Evolutionary conservation across 208 protist species (phyloP).

Genomic region (Angomonas ambiguus): DNA sequence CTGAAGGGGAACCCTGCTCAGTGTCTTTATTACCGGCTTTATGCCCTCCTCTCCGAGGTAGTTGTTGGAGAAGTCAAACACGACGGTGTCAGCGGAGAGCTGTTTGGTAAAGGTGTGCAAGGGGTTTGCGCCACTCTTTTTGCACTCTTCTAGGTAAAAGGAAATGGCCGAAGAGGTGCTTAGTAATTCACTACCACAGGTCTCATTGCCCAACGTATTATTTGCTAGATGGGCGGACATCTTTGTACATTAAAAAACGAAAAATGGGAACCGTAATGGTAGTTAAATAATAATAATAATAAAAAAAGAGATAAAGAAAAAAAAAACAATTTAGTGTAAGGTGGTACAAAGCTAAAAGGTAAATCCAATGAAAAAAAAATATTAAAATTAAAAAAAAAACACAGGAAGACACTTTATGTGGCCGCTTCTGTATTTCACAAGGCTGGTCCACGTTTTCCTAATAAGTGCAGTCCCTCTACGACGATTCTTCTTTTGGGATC

Average conservation of each 20-base stretch:
- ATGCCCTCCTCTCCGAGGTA: conserved; percentile 80
- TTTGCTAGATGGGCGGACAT: too few species aligned
- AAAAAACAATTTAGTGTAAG: too few species aligned
- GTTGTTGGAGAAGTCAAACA: conserved; percentile 74
- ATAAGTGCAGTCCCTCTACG: not conserved
- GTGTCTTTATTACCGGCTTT: conserved; percentile 56
- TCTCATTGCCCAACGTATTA: not conserved
- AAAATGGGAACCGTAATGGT: too few species aligned
- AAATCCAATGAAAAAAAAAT: too few species aligned
- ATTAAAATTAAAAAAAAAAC: too few species aligned
- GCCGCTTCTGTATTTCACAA: too few species aligned
- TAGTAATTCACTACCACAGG: conserved; percentile 17
- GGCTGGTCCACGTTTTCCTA: too few species aligned
- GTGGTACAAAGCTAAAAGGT: too few species aligned
- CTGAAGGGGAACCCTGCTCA: conserved; percentile 43
- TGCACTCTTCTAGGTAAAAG: conserved; percentile 65
- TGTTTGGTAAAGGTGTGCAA: conserved; percentile 68
- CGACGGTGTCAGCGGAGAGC: conserved; percentile 29
- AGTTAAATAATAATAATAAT: too few species aligned
- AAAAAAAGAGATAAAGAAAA: not conserved
- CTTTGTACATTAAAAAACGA: too few species aligned
- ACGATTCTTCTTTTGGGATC: not conserved
- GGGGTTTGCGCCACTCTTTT: conserved; percentile 15
- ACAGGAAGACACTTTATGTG: too few species aligned
- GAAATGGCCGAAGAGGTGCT: conserved; percentile 20